These are phyloP conservation scores for Stygiomarasmius scandens DNA, from an alignment of 1,284 basidiomycete genomes.

Conservation along the genomic window DNA sequence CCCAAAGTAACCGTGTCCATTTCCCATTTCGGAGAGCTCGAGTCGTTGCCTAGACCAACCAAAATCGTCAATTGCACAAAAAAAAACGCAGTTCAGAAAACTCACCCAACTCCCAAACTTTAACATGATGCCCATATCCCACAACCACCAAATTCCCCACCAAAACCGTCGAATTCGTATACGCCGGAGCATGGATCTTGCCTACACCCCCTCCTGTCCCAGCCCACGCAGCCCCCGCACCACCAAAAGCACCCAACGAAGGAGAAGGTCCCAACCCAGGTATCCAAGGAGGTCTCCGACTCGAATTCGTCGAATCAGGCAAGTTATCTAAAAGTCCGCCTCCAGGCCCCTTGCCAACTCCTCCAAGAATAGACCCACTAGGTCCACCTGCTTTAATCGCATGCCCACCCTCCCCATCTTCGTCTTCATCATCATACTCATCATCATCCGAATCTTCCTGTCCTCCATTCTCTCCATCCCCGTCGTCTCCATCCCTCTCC, in stretches of 20 bases:
- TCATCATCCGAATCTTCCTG: slow-evolving; percentile 61
- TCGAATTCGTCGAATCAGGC: too few relatives aligned
- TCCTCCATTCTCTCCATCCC: slow-evolving; percentile 20
- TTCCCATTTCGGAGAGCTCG: slow-evolving; percentile 51
- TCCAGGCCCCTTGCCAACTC: too few relatives aligned
- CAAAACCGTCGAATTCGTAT: slow-evolving; percentile 20
- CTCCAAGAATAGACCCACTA: too few relatives aligned
- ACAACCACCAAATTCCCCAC: slow-evolving; percentile 51
- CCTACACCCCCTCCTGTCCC: not conserved
- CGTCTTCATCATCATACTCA: slow-evolving; percentile 56
- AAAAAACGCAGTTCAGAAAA: too few relatives aligned
- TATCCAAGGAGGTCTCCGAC: too few relatives aligned
- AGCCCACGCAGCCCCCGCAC: not conserved
- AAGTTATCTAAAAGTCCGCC: too few relatives aligned
- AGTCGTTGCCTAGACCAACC: too few relatives aligned
- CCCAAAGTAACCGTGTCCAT: slow-evolving; percentile 54
- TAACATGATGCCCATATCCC: slow-evolving; percentile 62
- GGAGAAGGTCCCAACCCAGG: too few relatives aligned
- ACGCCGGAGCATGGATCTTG: slow-evolving; percentile 14
- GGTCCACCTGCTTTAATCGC: too few relatives aligned
- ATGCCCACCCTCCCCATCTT: slow-evolving; percentile 32
- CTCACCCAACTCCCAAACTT: slow-evolving; percentile 53
- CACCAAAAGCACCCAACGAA: too few relatives aligned
- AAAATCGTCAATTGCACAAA: too few relatives aligned
- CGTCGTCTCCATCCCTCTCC: slow-evolving; percentile 61